Evolutionary conservation across 2,329 filamentous ascomycete genomes (phyloP).

Genomic region (Verticillium isaacii): DNA sequence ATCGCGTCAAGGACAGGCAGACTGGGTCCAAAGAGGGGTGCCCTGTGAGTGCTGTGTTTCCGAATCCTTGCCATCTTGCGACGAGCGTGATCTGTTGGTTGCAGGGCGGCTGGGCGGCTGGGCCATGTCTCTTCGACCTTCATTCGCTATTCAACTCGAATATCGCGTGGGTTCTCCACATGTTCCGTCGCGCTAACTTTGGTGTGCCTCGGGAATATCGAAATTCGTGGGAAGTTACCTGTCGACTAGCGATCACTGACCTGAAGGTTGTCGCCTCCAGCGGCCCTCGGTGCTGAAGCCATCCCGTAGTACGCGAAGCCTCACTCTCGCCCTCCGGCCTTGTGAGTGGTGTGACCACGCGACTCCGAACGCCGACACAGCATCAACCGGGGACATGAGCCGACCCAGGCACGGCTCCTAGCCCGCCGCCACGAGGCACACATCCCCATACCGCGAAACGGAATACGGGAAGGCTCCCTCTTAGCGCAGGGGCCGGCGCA

Average conservation of each 20-base stretch:
- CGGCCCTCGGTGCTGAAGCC: neutral
- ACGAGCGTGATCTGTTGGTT: neutral
- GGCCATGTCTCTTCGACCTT: neutral
- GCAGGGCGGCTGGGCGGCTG: neutral
- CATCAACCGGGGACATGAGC: neutral
- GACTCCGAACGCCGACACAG: neutral
- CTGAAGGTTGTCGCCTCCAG: neutral
- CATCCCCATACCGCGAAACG: neutral
- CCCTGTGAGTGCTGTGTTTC: neutral
- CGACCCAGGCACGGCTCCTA: neutral
- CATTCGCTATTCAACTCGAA: neutral
- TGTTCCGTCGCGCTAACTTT: neutral
- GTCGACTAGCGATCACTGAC: neutral
- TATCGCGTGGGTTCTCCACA: neutral
- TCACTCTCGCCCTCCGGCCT: neutral
- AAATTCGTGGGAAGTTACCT: neutral
- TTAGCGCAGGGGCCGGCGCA: neutral
- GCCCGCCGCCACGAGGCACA: neutral
- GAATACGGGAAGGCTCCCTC: neutral
- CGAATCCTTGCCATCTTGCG: neutral
- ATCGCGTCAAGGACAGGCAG: neutral
- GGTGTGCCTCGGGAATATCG: neutral
- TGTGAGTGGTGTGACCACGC: neutral
- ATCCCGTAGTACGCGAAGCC: neutral
- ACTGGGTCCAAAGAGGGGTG: neutral